A percentile compares a stretch with the other conserved stretches of the same genome.
Conservation (phyloP, 2,329 filamentous ascomycete genomes). For the Aspergillus sp. region DNA sequence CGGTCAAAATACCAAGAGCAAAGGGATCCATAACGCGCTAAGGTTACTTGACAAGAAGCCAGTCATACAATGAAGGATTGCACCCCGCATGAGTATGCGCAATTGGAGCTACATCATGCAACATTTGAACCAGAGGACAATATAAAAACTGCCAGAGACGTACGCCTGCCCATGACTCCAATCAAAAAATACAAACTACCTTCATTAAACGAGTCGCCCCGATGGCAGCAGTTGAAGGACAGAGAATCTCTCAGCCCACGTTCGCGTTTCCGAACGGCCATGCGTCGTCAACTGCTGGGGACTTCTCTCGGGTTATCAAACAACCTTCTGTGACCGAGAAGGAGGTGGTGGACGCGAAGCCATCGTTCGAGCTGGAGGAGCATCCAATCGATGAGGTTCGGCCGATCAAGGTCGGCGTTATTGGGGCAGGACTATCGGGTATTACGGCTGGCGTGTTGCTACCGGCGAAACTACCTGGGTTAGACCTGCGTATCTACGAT, state of each 20-base stretch:
- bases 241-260: not conserved
- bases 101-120: not conserved
- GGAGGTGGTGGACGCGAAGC: slow-evolving; percentile 5
- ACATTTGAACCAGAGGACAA: not conserved
- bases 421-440: slow-evolving; percentile 64
- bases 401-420: slow-evolving; percentile 55
- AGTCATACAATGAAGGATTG: not conserved
- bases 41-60: not conserved
- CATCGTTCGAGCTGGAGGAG: slow-evolving; percentile 38
- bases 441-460: slow-evolving; percentile 64
- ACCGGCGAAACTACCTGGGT: slow-evolving; percentile 65
- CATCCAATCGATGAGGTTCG: slow-evolving; percentile 50
- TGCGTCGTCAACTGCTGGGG: not conserved
- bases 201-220: no score
- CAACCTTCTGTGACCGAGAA: slow-evolving; percentile 8
- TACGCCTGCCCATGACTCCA: not conserved
- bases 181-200: no score
- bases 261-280: slow-evolving; percentile 3
- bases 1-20: no score
- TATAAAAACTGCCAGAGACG: not conserved
- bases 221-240: slow-evolving; percentile 12
- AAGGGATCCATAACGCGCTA: no score
- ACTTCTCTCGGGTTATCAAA: not conserved
- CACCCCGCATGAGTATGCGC: not conserved
- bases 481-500: slow-evolving; percentile 65